These are phyloP conservation scores for Jaapia argillacea DNA, from an alignment of 768 basidiomycete genomes.

Conservation along the genomic window DNA sequence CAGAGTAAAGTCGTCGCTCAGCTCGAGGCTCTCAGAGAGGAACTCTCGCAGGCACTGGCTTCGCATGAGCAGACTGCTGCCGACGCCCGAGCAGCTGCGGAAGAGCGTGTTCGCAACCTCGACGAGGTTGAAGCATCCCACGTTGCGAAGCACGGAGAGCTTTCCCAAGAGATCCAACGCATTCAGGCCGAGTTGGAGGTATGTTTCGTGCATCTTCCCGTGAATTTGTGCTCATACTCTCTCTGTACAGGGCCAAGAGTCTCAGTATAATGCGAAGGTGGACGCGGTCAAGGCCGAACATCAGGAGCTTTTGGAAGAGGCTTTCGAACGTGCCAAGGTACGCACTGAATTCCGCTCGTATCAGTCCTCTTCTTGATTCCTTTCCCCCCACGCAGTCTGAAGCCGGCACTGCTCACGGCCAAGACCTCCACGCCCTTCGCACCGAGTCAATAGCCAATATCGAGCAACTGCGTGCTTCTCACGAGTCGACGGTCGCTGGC, in stretches of 20 bases:
- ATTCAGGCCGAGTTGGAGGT: slow-evolving; percentile 62
- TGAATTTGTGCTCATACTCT: slow-evolving; percentile 1
- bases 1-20: slow-evolving; percentile 33
- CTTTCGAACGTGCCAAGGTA: slow-evolving; percentile 75
- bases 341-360: slow-evolving; percentile 7
- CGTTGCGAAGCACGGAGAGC: slow-evolving; percentile 37
- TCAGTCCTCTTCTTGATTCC: slow-evolving; percentile 4
- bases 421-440: slow-evolving; percentile 66
- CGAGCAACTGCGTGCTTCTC: slow-evolving; percentile 56
- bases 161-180: slow-evolving; percentile 44
- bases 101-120: slow-evolving; percentile 37
- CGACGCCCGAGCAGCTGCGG: slow-evolving; percentile 33
- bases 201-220: slow-evolving; percentile 11
- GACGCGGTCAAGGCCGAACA: slow-evolving; percentile 60
- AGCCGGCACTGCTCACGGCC: slow-evolving; percentile 56
- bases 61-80: slow-evolving; percentile 39
- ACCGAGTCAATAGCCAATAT: slow-evolving; percentile 54
- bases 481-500: slow-evolving; percentile 48
- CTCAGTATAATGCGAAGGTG: slow-evolving; percentile 56
- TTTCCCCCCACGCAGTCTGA: slow-evolving; percentile 36
- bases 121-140: slow-evolving; percentile 42
- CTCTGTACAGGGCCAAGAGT: slow-evolving; percentile 49
- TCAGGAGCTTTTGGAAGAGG: slow-evolving; percentile 47
- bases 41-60: slow-evolving; percentile 33
- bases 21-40: slow-evolving; percentile 33